Evolutionary conservation across 306 rosid genomes (phyloP), one percentile per base, ranked within the genome.

Genomic region (Cicer yamashitae): DNA sequence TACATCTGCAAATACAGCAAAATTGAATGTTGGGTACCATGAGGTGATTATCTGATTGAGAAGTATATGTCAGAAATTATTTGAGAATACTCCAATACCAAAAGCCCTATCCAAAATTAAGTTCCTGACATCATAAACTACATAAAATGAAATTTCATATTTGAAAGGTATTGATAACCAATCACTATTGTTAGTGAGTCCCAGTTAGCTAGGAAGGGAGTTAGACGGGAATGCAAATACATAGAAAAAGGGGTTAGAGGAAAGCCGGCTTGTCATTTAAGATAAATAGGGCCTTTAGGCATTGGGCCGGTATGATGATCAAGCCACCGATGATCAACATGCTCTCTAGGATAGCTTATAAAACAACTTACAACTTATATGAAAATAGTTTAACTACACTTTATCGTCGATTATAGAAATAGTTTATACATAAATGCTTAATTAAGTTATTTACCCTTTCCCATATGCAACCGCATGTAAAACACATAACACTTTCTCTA

Each of bases 1-100:
- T 82, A 80, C 98, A 94, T 76, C 98, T 94, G 79, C 73, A 69
- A 62, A 71, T 10, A 3, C 58, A 79, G 78, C 64, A 80, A 44
- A 83, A 63, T 47, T 74, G 74, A 65, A 74, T 41, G 72, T 78
- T 58, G 47, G 10, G 78, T 37, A 82, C 80, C 11, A 50, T 37
- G 53, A 75, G 54, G 53, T n/a, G 25, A 54, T 10, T 7, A 52
- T 80, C 14, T 10, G 79, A 61, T 65, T 14, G 70, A 53, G 50
- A 74, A 44, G n/a, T 37, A 13, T 10, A 7, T 51, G 30, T 18
- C 20, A 69, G 39, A 48, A 15, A 66, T 43, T 38, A 76, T 25
- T 38, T 40, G 75, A 44, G 44, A 22, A 82, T 54, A 68, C 63
- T 67, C 9, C 61, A 66, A 66, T 7, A 53, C 57, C 44, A 7